Evolutionary conservation across 768 basidiomycete species (phyloP), one percentile per base, ranked within the genome.

Genomic region (Mycena rosella): DNA sequence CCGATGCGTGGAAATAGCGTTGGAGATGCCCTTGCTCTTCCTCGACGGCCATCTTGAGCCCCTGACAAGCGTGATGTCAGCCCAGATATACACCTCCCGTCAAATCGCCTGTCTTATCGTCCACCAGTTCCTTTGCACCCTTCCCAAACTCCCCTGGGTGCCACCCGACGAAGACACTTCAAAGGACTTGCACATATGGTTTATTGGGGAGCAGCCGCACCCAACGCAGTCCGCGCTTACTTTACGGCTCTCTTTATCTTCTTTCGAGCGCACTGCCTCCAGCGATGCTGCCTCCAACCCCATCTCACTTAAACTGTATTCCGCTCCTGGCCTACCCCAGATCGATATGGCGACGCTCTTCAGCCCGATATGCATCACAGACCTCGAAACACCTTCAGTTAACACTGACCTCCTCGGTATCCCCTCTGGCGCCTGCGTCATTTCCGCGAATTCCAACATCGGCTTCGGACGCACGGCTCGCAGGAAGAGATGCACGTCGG

Each of bases 401-500:
- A 17, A 8, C 45, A 48, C 47, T 3, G 20, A 26, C 1, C 54
- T 67, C 20, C 44, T 67, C 10, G 65, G 65, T 0, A 9, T 67
- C 1, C 60, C 65, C 26, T 48, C 53, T 17, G 65, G 60, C 3
- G 69, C 69, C 1, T 70, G 69, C 26, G 69, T 70, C 2, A 67
- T 70, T 24, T 70, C 69, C 30, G 69, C 69, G 0, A 70, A 70
- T 32, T 44, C 38, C 1, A 36, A 67, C 40, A 65, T 65, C 36
- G 69, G 69, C 3, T 70, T 70, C 49, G 69, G 69, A 11, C 60
- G 65, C 30, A 70, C 69, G 20, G 69, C 2, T 66, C 69, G 14
- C 69, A 70, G 32, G 69, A 70, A 38, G 69, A 70, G 57, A 70
- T 70, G 69, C 69, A 70, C 36, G 60, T 70, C 32, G 69, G 65